phyloP scores from a whole-genome alignment of 192 early-diverging fungal species.

The Linnemannia elongata region DNA sequence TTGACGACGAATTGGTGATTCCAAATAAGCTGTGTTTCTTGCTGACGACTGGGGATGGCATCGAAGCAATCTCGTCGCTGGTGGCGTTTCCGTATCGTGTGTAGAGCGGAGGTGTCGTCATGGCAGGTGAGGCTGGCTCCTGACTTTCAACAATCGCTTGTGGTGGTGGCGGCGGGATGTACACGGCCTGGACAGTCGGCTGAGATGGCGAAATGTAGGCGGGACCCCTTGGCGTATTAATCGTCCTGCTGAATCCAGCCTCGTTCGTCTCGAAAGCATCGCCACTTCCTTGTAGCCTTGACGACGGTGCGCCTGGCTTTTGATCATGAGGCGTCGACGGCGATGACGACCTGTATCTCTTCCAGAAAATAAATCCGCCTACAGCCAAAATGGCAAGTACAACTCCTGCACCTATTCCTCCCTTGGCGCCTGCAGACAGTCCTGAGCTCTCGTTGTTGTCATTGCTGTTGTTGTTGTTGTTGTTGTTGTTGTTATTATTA shows the following conservation, averaged over 20 bases:
- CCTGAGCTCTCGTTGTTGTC: not conserved
- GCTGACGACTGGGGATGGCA: not conserved
- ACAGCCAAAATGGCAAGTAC: slow-evolving; percentile 16
- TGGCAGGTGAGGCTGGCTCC: not conserved
- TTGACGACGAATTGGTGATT: not conserved
- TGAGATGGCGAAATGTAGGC: not conserved
- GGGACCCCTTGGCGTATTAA: not conserved
- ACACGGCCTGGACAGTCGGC: not conserved
- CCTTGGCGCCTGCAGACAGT: slow-evolving; percentile 42
- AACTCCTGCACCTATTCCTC: slow-evolving; percentile 32
- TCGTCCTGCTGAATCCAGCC: not conserved
- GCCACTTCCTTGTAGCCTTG: not conserved
- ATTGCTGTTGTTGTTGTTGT: not conserved
- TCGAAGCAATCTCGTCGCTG: not conserved
- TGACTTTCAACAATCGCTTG: not conserved
- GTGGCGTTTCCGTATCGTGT: not conserved
- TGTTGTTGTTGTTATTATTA: not conserved
- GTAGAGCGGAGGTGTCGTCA: not conserved
- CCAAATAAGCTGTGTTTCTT: not conserved
- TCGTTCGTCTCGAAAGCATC: not conserved
- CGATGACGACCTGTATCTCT: not conserved
- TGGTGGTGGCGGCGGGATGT: not conserved
- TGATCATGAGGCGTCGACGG: not conserved
- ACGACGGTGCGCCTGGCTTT: not conserved
- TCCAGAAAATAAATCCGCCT: slow-evolving; percentile 28